Percentiles rank a stretch among this genome's conserved stretches.
phyloP scores from a whole-genome alignment of 2,329 filamentous ascomycete species.

The Alternaria incomplexa region DNA sequence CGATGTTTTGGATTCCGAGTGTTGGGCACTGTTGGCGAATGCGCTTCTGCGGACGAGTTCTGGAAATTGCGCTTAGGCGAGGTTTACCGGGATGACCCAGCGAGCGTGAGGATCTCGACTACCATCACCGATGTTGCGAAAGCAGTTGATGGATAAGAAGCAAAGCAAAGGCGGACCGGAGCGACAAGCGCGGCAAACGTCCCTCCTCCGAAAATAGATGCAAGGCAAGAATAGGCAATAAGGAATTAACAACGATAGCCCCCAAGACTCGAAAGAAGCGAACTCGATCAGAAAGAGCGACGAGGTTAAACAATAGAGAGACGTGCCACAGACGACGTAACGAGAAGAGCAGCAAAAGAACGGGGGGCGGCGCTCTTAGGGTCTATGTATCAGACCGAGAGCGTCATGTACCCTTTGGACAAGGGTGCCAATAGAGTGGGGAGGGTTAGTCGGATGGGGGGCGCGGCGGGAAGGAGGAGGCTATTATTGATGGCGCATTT shows the following conservation, averaged over 20 bases:
- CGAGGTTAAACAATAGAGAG: conserved; percentile 30
- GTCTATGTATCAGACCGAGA: conserved; percentile 13
- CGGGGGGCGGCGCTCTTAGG: conserved; percentile 5
- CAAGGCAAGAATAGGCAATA: conserved; percentile 4
- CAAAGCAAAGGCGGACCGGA: not conserved
- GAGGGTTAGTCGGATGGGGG: conserved; percentile 5
- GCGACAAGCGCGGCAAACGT: conserved; percentile 2
- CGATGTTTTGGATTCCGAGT: conserved; percentile 15
- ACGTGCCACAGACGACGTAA: conserved; percentile 13
- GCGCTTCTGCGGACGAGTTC: conserved; percentile 22
- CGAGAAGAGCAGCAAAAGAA: conserved; percentile 6
- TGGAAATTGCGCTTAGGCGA: conserved; percentile 32
- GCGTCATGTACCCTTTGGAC: conserved; percentile 5
- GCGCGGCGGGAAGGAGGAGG: conserved; percentile 5
- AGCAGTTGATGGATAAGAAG: not conserved
- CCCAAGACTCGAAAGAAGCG: conserved; percentile 14
- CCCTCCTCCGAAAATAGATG: conserved; percentile 4
- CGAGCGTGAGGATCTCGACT: conserved; percentile 17
- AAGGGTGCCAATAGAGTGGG: conserved; percentile 9
- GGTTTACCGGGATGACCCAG: conserved; percentile 30
- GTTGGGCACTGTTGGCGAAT: conserved; percentile 4
- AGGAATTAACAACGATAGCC: conserved; percentile 16
- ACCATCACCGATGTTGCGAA: conserved; percentile 21
- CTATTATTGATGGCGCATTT: conserved; percentile 16
- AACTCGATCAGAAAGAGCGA: conserved; percentile 29